phyloP scores from a whole-genome alignment of 805 yeast genomes.

The Zygosaccharomyces siamensis region DNA sequence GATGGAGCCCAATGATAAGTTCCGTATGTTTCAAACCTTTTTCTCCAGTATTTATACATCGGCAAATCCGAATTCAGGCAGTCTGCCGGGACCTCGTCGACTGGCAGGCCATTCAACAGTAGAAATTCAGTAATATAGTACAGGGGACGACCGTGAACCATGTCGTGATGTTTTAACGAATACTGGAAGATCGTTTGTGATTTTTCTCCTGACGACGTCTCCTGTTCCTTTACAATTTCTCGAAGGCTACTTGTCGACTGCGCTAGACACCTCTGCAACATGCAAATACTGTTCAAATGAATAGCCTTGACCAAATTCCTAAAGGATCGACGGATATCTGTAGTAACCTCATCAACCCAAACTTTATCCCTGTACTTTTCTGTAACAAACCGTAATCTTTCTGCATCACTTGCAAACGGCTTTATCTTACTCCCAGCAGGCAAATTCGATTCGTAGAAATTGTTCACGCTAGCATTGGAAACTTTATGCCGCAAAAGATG shows the following conservation, averaged over 20 bases:
- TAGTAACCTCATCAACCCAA: conserved; percentile 29
- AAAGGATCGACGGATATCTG: conserved; percentile 23
- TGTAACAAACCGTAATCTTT: conserved; percentile 54
- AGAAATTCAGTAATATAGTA: conserved; percentile 54
- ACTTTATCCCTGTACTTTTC: conserved; percentile 58
- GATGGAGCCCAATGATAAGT: conserved; percentile 3
- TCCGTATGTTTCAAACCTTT: conserved; percentile 35
- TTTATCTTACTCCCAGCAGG: conserved; percentile 28
- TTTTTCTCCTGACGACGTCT: conserved; percentile 13
- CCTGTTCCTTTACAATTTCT: conserved; percentile 14
- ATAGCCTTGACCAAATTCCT: conserved; percentile 48
- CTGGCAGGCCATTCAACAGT: conserved; percentile 50
- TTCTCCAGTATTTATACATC: conserved; percentile 54
- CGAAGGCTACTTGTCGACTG: conserved; percentile 16
- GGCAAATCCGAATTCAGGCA: conserved; percentile 38
- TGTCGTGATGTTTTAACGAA: conserved; percentile 45
- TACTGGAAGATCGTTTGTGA: conserved; percentile 41
- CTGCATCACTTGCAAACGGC: conserved; percentile 38
- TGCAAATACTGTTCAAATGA: conserved; percentile 41
- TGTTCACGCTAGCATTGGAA: conserved; percentile 52
- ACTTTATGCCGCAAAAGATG: conserved; percentile 51
- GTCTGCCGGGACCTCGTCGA: conserved; percentile 34
- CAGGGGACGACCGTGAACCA: conserved; percentile 31
- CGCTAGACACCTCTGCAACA: conserved; percentile 23
- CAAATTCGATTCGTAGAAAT: conserved; percentile 48